phyloP scores from a whole-genome alignment of 306 rosid genomes.

The Acacia melanoxylon region DNA sequence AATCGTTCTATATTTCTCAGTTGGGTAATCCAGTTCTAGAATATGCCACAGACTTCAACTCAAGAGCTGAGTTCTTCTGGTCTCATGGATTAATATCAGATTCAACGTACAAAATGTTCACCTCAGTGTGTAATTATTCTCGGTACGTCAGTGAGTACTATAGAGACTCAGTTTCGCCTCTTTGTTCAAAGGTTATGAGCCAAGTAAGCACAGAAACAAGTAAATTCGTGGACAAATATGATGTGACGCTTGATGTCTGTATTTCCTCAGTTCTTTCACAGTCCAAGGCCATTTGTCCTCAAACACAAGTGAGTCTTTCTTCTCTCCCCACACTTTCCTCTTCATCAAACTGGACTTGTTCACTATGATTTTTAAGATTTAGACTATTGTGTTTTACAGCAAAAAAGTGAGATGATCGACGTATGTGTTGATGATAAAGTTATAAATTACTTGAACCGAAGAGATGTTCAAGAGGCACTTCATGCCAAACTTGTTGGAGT shows the following conservation, averaged over 20 bases:
- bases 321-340: neutral
- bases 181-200: slow-evolving; percentile 61
- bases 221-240: slow-evolving; percentile 72
- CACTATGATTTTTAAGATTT: neutral
- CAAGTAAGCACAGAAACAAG: slow-evolving; percentile 77
- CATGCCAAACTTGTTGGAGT: slow-evolving; percentile 83
- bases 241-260: slow-evolving; percentile 86
- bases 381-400: slow-evolving; percentile 44
- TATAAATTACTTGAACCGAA: slow-evolving; percentile 73
- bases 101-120: slow-evolving; percentile 43
- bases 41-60: slow-evolving; percentile 46
- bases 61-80: slow-evolving; percentile 57
- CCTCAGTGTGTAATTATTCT: slow-evolving; percentile 51
- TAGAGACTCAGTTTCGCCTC: slow-evolving; percentile 44
- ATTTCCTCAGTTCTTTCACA: slow-evolving; percentile 67
- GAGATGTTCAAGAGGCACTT: slow-evolving; percentile 78
- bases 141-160: slow-evolving; percentile 50
- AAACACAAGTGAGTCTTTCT: slow-evolving; percentile 45
- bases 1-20: slow-evolving; percentile 33
- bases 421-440: slow-evolving; percentile 96
- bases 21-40: slow-evolving; percentile 59
- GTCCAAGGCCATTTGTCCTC: slow-evolving; percentile 54
- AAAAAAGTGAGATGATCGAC: slow-evolving; percentile 67
- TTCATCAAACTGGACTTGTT: slow-evolving; percentile 11
- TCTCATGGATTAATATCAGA: slow-evolving; percentile 60